Conservation (phyloP, 2,329 filamentous ascomycete genomes). For the Bimuria novae-zelandiae region DNA sequence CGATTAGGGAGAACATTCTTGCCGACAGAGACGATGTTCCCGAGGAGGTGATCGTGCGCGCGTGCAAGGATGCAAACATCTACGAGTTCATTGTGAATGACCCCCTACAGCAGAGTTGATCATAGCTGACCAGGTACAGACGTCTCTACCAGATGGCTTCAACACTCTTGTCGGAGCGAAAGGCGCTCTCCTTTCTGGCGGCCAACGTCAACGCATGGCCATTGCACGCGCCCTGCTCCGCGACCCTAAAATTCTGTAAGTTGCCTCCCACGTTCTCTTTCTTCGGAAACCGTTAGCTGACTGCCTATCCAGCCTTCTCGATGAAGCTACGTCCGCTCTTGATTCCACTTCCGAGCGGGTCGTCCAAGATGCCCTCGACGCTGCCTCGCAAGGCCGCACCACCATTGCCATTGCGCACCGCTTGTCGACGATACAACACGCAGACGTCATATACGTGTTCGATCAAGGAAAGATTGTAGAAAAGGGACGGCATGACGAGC, state of each 20-base stretch:
- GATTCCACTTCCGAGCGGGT: conserved; percentile 65
- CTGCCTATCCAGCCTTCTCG: conserved; percentile 31
- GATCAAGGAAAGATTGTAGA: conserved; percentile 87
- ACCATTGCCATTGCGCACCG: conserved; percentile 95
- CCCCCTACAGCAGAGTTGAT: too few relatives aligned
- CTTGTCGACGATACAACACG: conserved; percentile 90
- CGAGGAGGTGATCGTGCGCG: conserved; percentile 74
- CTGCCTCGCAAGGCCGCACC: conserved; percentile 82
- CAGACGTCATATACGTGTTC: conserved; percentile 95
- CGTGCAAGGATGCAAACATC: conserved; percentile 69
- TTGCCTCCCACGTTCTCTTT: conserved; percentile 74
- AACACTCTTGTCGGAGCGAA: conserved; percentile 85
- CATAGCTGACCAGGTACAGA: conserved; percentile 20
- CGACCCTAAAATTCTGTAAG: conserved; percentile 81
- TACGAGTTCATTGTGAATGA: conserved; percentile 43
- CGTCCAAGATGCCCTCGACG: conserved; percentile 79
- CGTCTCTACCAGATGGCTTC: conserved; percentile 67
- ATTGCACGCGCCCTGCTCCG: conserved; percentile 93
- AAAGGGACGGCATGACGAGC: conserved; percentile 74
- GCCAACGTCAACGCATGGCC: conserved; percentile 93
- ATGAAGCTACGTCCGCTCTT: conserved; percentile 46
- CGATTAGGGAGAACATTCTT: conserved; percentile 85
- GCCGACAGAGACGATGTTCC: conserved; percentile 65
- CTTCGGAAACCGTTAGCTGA: conserved; percentile 11
- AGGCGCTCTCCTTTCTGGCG: conserved; percentile 67